A percentile compares a stretch with the other conserved stretches of the same genome.
phyloP scores from a whole-genome alignment of 176 grass and related monocot species.

The Eremochloa ophiuroides region DNA sequence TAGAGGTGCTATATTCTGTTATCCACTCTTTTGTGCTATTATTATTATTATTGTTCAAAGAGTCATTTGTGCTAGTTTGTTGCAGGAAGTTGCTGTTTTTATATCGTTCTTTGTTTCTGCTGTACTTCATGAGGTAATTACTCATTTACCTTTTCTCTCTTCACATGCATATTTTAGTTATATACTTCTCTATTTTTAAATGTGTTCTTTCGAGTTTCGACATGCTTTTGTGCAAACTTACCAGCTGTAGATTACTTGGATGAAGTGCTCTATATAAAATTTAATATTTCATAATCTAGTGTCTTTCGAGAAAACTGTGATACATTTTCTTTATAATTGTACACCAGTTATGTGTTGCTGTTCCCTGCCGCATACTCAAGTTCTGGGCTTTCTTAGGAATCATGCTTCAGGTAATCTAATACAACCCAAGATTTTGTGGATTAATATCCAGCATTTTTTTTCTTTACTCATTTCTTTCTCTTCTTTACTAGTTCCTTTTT shows the following conservation, averaged over 20 bases:
- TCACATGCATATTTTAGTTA: neutral
- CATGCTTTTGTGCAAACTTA: neutral
- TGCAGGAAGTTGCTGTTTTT: conserved; percentile 83
- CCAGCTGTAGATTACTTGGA: neutral
- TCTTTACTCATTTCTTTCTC: neutral
- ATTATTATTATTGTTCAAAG: neutral
- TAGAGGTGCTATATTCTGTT: neutral
- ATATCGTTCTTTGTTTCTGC: conserved; percentile 95
- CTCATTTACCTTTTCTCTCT: neutral
- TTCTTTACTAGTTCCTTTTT: neutral
- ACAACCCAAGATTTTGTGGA: neutral
- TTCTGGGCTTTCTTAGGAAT: conserved; percentile 99
- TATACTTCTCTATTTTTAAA: neutral
- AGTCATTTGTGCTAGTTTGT: conserved; percentile 17
- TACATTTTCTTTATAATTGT: conserved; percentile 20
- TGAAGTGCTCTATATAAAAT: neutral
- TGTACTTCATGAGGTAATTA: conserved; percentile 82
- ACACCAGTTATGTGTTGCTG: conserved; percentile 72
- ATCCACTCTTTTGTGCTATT: conserved; percentile 22
- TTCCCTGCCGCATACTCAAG: conserved; percentile 87
- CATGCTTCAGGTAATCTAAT: conserved; percentile 68
- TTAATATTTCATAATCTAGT: neutral
- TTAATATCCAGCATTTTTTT: neutral
- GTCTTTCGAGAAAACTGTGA: conserved; percentile 18
- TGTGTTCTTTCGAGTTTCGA: neutral